Conservation (phyloP, 805 yeast genomes). For the Myxozyma geophila region DNA sequence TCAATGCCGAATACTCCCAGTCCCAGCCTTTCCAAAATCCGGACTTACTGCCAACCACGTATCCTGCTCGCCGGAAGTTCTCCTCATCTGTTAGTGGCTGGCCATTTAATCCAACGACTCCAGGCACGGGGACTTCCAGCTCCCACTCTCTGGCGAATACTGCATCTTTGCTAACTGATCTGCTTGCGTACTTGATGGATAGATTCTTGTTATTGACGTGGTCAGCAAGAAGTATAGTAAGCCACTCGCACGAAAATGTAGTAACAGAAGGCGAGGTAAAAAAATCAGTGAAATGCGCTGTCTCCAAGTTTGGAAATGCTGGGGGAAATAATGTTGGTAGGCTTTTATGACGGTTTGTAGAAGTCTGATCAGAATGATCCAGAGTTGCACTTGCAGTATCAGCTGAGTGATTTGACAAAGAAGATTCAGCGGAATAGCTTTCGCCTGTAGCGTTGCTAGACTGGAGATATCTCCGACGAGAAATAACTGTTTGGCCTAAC, state of each 20-base stretch:
- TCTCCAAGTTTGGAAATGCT: conserved; percentile 18
- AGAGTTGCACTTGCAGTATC: neutral
- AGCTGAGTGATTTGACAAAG: neutral
- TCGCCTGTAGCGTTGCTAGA: too few species aligned
- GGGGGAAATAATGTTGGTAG: neutral
- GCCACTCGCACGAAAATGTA: conserved; percentile 28
- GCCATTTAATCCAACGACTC: conserved; percentile 11
- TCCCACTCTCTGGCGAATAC: conserved; percentile 35
- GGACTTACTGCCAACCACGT: neutral
- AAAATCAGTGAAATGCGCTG: conserved; percentile 25
- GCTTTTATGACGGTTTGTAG: neutral
- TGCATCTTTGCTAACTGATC: conserved; percentile 29
- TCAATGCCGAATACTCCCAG: conserved; percentile 31
- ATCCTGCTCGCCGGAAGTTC: conserved; percentile 12
- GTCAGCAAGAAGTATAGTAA: conserved; percentile 18
- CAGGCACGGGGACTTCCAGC: conserved; percentile 4
- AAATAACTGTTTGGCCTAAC: too few species aligned
- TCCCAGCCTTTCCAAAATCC: conserved; percentile 23
- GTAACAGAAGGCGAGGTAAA: conserved; percentile 29
- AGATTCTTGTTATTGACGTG: conserved; percentile 16
- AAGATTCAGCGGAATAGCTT: too few species aligned
- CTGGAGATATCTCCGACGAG: too few species aligned
- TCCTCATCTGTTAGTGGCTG: conserved; percentile 25
- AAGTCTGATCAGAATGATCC: neutral
- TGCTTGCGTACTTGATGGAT: conserved; percentile 23